Evolutionary conservation across 108 stramenopile genomes (phyloP).

Genomic region (Stephanodiscus triporus): DNA sequence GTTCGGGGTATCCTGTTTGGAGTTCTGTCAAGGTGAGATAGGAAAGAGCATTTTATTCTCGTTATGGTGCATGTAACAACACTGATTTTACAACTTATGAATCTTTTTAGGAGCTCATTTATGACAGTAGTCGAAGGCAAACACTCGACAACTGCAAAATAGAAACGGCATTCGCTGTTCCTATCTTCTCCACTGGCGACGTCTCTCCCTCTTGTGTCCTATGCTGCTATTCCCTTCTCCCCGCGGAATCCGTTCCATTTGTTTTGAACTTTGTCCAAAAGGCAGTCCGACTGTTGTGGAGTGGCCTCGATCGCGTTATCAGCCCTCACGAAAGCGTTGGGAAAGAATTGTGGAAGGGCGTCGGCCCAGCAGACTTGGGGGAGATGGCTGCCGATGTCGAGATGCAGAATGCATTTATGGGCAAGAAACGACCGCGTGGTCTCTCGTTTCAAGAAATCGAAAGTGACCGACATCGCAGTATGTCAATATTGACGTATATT

Average conservation of each 20-base stretch:
- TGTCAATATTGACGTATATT: neutral
- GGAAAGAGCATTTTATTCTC: neutral
- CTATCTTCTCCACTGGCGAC: conserved; percentile 71
- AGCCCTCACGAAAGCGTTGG: conserved; percentile 77
- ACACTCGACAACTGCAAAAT: conserved; percentile 71
- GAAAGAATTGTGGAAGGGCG: conserved; percentile 75
- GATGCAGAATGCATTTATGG: conserved; percentile 86
- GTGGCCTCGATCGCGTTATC: conserved; percentile 70
- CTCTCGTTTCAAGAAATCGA: conserved; percentile 14
- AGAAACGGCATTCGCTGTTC: conserved; percentile 79
- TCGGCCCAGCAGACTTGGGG: conserved; percentile 83
- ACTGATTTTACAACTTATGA: neutral
- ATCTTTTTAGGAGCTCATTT: conserved; percentile 56
- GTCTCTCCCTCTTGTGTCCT: conserved; percentile 76
- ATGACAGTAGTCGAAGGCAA: conserved; percentile 56
- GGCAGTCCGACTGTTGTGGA: conserved; percentile 81
- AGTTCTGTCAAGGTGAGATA: conserved; percentile 66
- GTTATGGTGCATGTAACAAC: neutral
- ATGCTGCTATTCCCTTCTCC: conserved; percentile 78
- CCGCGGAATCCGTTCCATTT: conserved; percentile 76
- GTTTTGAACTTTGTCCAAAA: conserved; percentile 91
- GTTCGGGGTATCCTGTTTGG: conserved; percentile 91
- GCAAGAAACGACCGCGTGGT: conserved; percentile 73
- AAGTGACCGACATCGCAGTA: neutral
- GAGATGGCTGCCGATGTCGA: conserved; percentile 94